A percentile compares a stretch with the other conserved stretches of the same genome.
These are phyloP conservation scores for Exophiala mesophila DNA, from an alignment of 2,329 filamentous ascomycete species.

Conservation along the genomic window DNA sequence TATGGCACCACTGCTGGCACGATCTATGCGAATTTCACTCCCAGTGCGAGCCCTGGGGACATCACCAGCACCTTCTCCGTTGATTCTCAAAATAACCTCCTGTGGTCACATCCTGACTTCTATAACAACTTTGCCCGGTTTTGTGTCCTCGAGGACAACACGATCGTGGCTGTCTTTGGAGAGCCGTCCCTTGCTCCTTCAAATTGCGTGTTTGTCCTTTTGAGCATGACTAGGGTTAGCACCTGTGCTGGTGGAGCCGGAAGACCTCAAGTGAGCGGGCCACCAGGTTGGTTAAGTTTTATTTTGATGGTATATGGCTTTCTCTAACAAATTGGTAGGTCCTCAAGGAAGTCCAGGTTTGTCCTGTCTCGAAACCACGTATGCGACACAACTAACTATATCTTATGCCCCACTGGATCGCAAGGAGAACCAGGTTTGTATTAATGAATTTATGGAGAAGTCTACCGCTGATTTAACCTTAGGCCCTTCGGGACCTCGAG, in stretches of 20 bases:
- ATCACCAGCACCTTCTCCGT: constrained; percentile 23
- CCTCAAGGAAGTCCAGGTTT: not conserved
- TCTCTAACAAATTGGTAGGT: not conserved
- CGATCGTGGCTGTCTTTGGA: constrained; percentile 21
- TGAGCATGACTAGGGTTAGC: constrained; percentile 12
- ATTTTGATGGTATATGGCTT: too few species aligned
- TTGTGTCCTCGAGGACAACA: constrained; percentile 20
- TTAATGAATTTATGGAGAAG: too few species aligned
- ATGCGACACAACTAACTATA: not conserved
- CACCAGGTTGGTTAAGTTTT: constrained; percentile 2
- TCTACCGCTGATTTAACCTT: not conserved
- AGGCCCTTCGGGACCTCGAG: not conserved
- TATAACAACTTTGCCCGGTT: constrained; percentile 22
- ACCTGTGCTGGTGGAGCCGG: constrained; percentile 8
- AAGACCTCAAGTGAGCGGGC: constrained; percentile 1
- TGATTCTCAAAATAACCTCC: constrained; percentile 18
- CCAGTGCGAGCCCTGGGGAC: constrained; percentile 16
- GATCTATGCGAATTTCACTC: constrained; percentile 19
- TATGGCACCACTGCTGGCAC: constrained; percentile 18
- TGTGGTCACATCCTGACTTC: constrained; percentile 22
- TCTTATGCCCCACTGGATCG: not conserved
- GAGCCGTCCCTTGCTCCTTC: constrained; percentile 13
- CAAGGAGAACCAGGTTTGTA: too few species aligned
- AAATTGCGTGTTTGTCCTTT: constrained; percentile 21
- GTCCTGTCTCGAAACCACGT: too few species aligned